Evolutionary conservation across 352 stramenopile species (phyloP), one percentile per base, ranked within the genome.

Genomic region (Phytophthora capsici): DNA sequence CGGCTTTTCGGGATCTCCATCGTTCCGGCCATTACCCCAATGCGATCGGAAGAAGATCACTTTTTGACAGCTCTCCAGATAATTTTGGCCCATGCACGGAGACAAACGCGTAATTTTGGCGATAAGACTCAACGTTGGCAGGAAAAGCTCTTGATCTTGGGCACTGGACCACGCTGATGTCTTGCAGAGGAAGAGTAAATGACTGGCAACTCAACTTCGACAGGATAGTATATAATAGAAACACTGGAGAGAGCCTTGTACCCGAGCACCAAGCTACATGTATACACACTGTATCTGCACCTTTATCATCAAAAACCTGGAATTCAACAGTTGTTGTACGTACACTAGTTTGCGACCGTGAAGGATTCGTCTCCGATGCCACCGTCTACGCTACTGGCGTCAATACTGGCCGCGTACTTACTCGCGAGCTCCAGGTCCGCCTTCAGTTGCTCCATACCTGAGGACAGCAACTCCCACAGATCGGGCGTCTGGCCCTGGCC

Each of bases 381-480:
- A 36, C 73, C 73, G 40, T 82, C 69, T 34, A 74, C 70, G 57
- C 71, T 77, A 56, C 73, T 73, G 23, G 69, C 60, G 44, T 95
- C 87, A 55, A 95, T 93, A 65, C 86, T 95, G 20, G 82, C 82
- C 7, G 86, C 86, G 57, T 94, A 93, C 69, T 94, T 94, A 74
- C 86, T 94, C 7, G 88, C 86, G 46, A 96, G 74, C 67, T 96
- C 86, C 48, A 96, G 47, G 48, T 96, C 88, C 19, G 86, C 84
- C 73, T 96, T 94, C 12, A 96, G 77, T 72, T 96, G 88, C 64
- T 96, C 88, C 88, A 96, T 94, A n/a, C 88, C 88, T 1, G 80
- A 91, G 14, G 84, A 91, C 32, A 96, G 56, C 43, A 96, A 58
- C 57, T 96, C 86, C 88, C 88, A 96, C 22, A 96, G 63, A 63